Conservation (phyloP, 176 grass and related monocot species). For the Saccharum spontaneum region DNA sequence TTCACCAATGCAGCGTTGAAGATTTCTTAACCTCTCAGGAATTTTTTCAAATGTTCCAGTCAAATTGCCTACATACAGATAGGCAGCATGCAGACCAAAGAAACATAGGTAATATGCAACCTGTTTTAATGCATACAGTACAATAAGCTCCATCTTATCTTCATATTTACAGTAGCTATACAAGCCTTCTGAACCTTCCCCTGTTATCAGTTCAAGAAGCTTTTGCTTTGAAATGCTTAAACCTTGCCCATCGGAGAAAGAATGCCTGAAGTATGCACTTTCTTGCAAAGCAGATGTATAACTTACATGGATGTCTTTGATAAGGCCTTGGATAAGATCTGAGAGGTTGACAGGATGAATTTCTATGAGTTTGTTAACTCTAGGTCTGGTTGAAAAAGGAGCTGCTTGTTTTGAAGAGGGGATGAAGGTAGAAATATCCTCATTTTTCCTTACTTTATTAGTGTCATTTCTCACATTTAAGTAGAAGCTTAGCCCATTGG, state of each 20-base stretch:
- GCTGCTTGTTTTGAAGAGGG: slow-evolving; percentile 45
- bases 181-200: slow-evolving; percentile 35
- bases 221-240: slow-evolving; percentile 64
- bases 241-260: slow-evolving; percentile 38
- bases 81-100: slow-evolving; percentile 66
- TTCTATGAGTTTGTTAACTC: slow-evolving; percentile 45
- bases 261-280: slow-evolving; percentile 43
- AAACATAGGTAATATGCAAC: slow-evolving; percentile 77
- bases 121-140: slow-evolving; percentile 67
- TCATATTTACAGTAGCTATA: slow-evolving; percentile 33
- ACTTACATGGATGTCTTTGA: slow-evolving; percentile 40
- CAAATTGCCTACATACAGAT: slow-evolving; percentile 63
- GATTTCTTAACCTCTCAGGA: slow-evolving; percentile 53
- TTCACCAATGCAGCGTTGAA: slow-evolving; percentile 54
- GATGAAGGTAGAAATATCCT: slow-evolving; percentile 25
- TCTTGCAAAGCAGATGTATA: slow-evolving; percentile 59
- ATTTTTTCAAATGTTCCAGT: slow-evolving; percentile 46
- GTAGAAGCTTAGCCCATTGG: slow-evolving; percentile 61
- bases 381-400: slow-evolving; percentile 23
- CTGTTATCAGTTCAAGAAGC: slow-evolving; percentile 57
- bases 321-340: slow-evolving; percentile 52
- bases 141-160: slow-evolving; percentile 52
- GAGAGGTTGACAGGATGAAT: slow-evolving; percentile 59
- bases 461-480: slow-evolving; percentile 61
- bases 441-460: slow-evolving; percentile 27